Percentiles rank a stretch among this genome's conserved stretches.
These are phyloP conservation scores for Cordyceps cateniannulata DNA, from an alignment of 2,329 filamentous ascomycete genomes.

Conservation along the genomic window DNA sequence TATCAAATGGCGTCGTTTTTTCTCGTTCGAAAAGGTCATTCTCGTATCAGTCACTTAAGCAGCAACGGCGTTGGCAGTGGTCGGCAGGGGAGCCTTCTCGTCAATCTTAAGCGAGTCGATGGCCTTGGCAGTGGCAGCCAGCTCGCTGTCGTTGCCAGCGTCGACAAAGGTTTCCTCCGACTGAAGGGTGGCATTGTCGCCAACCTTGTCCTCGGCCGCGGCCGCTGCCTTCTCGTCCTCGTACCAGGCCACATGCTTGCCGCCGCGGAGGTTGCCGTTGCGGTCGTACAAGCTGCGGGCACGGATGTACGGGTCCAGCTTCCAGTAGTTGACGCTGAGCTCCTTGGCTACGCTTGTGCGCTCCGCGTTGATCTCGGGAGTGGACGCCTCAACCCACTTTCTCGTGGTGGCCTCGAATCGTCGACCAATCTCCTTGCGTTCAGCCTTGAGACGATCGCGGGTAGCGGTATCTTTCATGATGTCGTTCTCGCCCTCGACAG, in stretches of 20 bases:
- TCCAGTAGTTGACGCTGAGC: conserved; percentile 60
- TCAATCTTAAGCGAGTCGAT: neutral
- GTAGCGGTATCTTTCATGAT: conserved; percentile 38
- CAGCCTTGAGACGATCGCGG: conserved; percentile 41
- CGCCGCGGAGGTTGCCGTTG: conserved; percentile 40
- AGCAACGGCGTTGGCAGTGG: conserved; percentile 10
- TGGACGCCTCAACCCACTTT: conserved; percentile 47
- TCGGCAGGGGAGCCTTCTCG: conserved; percentile 3
- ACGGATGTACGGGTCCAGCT: conserved; percentile 60
- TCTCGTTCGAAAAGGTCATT: neutral
- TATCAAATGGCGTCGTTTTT: neutral
- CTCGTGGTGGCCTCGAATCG: conserved; percentile 54
- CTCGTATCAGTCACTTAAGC: neutral
- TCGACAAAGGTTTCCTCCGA: conserved; percentile 11
- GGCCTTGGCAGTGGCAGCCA: conserved; percentile 4
- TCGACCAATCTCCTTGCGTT: conserved; percentile 45
- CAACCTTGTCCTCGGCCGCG: neutral
- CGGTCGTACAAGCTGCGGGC: conserved; percentile 59
- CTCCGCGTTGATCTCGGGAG: conserved; percentile 20
- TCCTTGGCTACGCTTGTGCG: conserved; percentile 43
- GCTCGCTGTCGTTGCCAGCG: neutral
- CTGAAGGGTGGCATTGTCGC: neutral
- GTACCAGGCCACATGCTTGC: conserved; percentile 9
- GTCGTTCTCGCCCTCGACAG: conserved; percentile 52
- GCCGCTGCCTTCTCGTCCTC: conserved; percentile 9